Conservation (phyloP, 148 eudicot species). For the Amaranthus cruentus region DNA sequence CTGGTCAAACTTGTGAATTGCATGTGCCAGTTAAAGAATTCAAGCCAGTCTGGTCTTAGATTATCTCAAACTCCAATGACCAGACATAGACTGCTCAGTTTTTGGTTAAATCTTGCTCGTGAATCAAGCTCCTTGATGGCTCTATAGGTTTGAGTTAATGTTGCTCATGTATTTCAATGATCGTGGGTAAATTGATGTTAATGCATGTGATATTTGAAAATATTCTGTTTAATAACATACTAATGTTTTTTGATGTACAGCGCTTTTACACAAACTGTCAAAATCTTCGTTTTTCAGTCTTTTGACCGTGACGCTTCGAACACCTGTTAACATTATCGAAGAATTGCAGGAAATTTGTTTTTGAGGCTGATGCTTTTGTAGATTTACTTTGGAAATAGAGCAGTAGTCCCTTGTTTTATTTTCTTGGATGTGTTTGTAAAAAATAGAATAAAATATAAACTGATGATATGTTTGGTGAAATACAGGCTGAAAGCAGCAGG, state of each 20-base stretch:
- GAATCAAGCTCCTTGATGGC: not conserved
- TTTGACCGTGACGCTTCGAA: not conserved
- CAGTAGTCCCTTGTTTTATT: not conserved
- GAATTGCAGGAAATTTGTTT: not conserved
- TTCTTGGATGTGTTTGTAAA: not conserved
- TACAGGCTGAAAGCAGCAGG: conserved; percentile 92
- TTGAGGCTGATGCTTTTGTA: not conserved
- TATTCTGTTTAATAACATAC: not conserved
- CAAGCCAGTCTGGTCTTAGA: too few relatives aligned
- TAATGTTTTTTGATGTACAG: not conserved
- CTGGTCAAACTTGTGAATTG: not conserved
- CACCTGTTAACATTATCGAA: not conserved
- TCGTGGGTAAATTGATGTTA: not conserved
- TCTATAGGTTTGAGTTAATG: not conserved
- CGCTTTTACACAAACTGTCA: not conserved
- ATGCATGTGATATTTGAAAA: not conserved
- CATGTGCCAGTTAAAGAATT: not conserved
- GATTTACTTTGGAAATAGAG: not conserved
- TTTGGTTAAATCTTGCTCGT: not conserved
- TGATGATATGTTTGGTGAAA: conserved; percentile 7
- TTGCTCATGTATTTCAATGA: not conserved
- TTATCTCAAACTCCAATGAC: too few relatives aligned
- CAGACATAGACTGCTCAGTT: not conserved
- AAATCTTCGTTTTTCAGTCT: too few relatives aligned
- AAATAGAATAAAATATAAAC: not conserved